Evolutionary conservation across 495 filamentous ascomycete genomes (phyloP).

Genomic region (Physcia stellaris): DNA sequence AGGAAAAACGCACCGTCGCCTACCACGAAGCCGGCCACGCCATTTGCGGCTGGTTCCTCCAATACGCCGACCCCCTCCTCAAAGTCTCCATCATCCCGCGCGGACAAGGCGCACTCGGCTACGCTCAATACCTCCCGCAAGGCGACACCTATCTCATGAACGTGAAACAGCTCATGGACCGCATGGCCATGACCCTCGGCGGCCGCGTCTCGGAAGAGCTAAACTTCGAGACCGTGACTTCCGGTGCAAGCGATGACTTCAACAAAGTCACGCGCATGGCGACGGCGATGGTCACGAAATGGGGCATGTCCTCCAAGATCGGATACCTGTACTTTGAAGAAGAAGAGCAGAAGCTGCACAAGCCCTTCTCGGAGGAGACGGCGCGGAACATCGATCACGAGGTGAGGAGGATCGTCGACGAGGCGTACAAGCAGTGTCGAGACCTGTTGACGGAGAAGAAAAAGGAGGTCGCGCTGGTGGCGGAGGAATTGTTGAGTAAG

Average conservation of each 20-base stretch:
- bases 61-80: conserved; percentile 87
- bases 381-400: conserved; percentile 82
- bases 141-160: conserved; percentile 91
- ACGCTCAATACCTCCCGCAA: conserved; percentile 89
- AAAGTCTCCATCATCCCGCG: conserved; percentile 98
- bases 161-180: conserved; percentile 91
- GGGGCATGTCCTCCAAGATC: conserved; percentile 91
- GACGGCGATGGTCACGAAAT: conserved; percentile 92
- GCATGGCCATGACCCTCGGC: conserved; percentile 98
- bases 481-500: conserved; percentile 84
- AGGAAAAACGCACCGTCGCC: conserved; percentile 88
- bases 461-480: conserved; percentile 73
- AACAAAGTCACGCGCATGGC: conserved; percentile 97
- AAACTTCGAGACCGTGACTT: conserved; percentile 91
- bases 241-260: conserved; percentile 90
- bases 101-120: conserved; percentile 83
- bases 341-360: conserved; percentile 64
- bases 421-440: conserved; percentile 83
- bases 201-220: conserved; percentile 90
- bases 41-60: conserved; percentile 97
- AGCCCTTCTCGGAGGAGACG: conserved; percentile 91
- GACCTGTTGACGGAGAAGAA: conserved; percentile 74
- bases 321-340: conserved; percentile 85
- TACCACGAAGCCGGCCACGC: conserved; percentile 98
- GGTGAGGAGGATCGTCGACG: conserved; percentile 76